Percentiles rank a stretch among this genome's conserved stretches.
Conservation (phyloP, 371 early-diverging fungal species). For the Mortierella sp. region DNA sequence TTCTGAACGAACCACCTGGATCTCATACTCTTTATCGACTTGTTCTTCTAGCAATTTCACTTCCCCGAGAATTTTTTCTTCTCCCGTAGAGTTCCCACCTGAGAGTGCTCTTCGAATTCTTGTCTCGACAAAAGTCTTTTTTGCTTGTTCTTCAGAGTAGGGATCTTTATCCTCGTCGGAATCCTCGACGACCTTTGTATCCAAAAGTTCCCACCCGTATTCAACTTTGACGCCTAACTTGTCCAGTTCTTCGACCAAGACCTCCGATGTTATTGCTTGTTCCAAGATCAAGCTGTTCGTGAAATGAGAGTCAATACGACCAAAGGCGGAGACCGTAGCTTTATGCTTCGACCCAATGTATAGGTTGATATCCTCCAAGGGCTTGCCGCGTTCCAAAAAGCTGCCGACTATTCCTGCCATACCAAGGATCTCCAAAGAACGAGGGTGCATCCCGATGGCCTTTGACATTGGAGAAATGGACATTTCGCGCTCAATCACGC, state of each 20-base stretch:
- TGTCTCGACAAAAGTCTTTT: too few relatives aligned
- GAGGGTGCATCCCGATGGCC: constrained; percentile 30
- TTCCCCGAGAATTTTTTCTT: constrained; percentile 12
- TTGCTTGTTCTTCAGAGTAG: too few relatives aligned
- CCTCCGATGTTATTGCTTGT: constrained; percentile 25
- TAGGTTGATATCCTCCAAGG: constrained; percentile 6
- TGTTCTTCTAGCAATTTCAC: constrained; percentile 13
- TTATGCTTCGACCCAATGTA: constrained; percentile 9
- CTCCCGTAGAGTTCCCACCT: too few relatives aligned
- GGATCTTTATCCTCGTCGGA: too few relatives aligned
- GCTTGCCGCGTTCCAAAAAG: constrained; percentile 12
- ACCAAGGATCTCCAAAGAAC: constrained; percentile 33
- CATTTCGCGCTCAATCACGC: constrained; percentile 36
- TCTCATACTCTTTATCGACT: constrained; percentile 17
- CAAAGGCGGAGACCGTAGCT: not conserved
- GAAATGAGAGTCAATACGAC: constrained; percentile 14
- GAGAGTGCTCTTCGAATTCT: too few relatives aligned
- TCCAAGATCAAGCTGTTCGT: constrained; percentile 29
- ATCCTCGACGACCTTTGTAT: constrained; percentile 26
- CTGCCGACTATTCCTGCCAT: constrained; percentile 16
- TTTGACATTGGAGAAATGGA: constrained; percentile 27
- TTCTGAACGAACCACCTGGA: constrained; percentile 24
- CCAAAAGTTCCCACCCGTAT: constrained; percentile 42
- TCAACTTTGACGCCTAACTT: constrained; percentile 38
- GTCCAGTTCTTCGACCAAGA: constrained; percentile 30